These are phyloP conservation scores for Cadophora luteo-olivacea DNA, from an alignment of 2,329 filamentous ascomycete genomes.

Conservation along the genomic window DNA sequence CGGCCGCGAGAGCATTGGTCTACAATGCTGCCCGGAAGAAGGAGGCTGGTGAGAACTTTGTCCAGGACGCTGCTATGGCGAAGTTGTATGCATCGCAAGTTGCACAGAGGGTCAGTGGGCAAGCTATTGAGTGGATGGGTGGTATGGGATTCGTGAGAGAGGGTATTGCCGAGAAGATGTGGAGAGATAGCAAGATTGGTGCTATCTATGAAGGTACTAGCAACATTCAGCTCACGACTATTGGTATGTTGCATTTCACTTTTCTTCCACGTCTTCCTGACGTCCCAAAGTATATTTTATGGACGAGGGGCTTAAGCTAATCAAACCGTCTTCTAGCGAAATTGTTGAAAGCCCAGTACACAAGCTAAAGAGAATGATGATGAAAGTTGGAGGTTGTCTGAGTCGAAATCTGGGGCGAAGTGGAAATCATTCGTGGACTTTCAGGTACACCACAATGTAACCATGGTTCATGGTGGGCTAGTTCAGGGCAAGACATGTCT, in stretches of 20 bases:
- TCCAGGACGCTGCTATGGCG: slow-evolving; percentile 96
- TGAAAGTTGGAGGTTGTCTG: neutral
- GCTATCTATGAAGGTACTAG: slow-evolving; percentile 95
- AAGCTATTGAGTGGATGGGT: slow-evolving; percentile 98
- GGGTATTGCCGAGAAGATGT: slow-evolving; percentile 97
- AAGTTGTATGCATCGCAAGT: slow-evolving; percentile 96
- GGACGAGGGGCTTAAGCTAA: neutral
- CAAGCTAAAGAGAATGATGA: slow-evolving; percentile 39
- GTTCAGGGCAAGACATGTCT: neutral
- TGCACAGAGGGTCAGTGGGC: slow-evolving; percentile 81
- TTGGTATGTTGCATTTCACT: slow-evolving; percentile 48
- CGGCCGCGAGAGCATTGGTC: slow-evolving; percentile 87
- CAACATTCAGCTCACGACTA: slow-evolving; percentile 75
- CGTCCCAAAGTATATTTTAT: neutral
- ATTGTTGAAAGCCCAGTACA: slow-evolving; percentile 73
- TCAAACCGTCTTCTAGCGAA: slow-evolving; percentile 49
- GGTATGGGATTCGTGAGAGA: slow-evolving; percentile 99
- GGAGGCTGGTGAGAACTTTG: slow-evolving; percentile 95
- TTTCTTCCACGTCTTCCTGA: neutral
- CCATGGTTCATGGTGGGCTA: neutral
- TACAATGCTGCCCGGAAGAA: slow-evolving; percentile 98
- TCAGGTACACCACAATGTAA: neutral
- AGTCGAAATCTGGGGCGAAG: neutral
- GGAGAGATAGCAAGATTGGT: slow-evolving; percentile 97
- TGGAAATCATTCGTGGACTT: neutral